Base-by-base conservation (phyloP, 2,329 filamentous ascomycete species). In the Monosporascus sp. region DNA sequence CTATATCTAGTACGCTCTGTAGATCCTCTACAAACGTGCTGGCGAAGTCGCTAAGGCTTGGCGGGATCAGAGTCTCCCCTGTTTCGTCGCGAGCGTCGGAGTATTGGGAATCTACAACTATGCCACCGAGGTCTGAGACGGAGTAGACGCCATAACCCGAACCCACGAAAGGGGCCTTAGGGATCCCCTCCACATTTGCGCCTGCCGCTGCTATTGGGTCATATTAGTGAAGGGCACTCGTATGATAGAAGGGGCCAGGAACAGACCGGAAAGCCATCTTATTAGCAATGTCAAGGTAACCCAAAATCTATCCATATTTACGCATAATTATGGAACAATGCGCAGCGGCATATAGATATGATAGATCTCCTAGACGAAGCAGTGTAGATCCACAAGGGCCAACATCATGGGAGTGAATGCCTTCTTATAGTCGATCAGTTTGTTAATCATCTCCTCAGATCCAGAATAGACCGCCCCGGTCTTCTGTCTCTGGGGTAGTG, bases 11-110 rank as follows among this genome's bases (percentile, higher is more conserved):
- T 2, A 59, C 59, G 14, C 57, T 58, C 11, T 55, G 45, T 11
- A 75, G 51, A 48, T 76, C 71, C 0, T 62, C 57, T 2, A 68
- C 69, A 49, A 83, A 82, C 0, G 73, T 76, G 2, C 61, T 56
- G 0, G 76, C 77, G 52, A 82, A 82, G 3, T 75, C 69, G 8
- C 59, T 60, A 2, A 82, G 64, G 0, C 72, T 78, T 1, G 78
- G 79, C 2, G 79, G 79, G 20, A 82, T 81, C 17, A 80, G 62
- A 0, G 78, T 82, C 56, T 75, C 68, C 22, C 80, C 80, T 8
- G 66, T 52, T 1, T 69, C 64, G 58, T 84, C 74, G 5, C 72
- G 70, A 1, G 64, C 54, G 6, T 73, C 58, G 1, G 73, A 68
- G 61, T 71, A 78, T 3, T 62, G 60, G 3, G 60, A 52, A 55